Conservation (phyloP, 345 rosid species). For the Eucalyptus pumila region DNA sequence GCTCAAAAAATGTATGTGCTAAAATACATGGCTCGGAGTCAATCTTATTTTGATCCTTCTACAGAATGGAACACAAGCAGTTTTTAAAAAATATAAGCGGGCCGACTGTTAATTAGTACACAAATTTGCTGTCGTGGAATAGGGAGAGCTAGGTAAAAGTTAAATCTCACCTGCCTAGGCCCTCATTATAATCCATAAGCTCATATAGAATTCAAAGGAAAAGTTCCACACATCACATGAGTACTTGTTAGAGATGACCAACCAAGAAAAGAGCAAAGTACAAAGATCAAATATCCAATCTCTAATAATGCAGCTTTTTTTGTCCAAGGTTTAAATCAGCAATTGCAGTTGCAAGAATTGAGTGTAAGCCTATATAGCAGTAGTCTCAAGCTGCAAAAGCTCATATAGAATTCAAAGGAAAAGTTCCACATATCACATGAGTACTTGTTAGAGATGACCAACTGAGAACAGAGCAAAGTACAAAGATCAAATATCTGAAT, state of each 20-base stretch:
- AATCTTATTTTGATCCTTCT: not conserved
- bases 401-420: not conserved
- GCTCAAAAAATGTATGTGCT: not conserved
- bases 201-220: not conserved
- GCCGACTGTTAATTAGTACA: not conserved
- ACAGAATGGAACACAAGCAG: not conserved
- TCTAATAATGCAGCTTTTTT: not conserved
- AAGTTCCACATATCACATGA: not conserved
- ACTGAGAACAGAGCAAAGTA: not conserved
- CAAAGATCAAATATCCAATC: not conserved
- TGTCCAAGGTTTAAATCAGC: not conserved
- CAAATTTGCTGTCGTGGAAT: not conserved
- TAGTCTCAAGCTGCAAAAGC: not conserved
- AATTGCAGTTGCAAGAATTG: not conserved
- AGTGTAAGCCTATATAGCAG: not conserved
- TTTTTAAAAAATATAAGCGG: not conserved
- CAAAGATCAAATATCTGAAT: not conserved
- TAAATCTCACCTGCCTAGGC: not conserved
- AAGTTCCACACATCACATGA: not conserved
- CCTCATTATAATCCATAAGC: not conserved
- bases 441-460: not conserved
- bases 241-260: not conserved
- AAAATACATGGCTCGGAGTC: not conserved
- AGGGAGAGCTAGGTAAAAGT: not conserved
- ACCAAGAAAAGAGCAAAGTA: not conserved